Evolutionary conservation across 2,329 filamentous ascomycete species (phyloP), one percentile per base, ranked within the genome.

Genomic region (Talaromyces sp.): DNA sequence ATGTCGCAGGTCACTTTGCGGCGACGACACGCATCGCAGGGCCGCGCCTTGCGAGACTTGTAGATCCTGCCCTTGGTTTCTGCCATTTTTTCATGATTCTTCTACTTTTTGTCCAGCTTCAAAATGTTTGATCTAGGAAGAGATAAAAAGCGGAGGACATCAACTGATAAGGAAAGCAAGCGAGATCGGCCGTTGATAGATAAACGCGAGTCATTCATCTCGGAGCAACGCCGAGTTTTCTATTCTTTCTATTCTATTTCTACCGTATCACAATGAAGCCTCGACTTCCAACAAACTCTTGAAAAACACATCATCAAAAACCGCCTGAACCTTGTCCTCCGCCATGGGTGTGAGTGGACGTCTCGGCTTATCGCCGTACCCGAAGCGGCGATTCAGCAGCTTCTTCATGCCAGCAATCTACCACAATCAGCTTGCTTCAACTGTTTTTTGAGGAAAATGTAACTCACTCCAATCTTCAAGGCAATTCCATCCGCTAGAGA

Each of bases 1-100:
- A 56, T 56, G 26, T 56, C 54, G 54, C 54, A 56, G 19, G 54
- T 56, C 26, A 56, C 54, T 32, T 56, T 56, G 38, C 54, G 54
- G 11, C 54, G 54, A 48, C 54, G 54, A 56, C 54, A 56, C 6
- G 38, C 54, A 29, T 56, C 54, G 24, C 54, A 56, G 41, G 54
- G 54, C 14, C 54, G 17, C 19, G 54, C 7, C 43, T 56, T 56
- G 12, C 54, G 54, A 11, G 54, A 56, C 38, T 56, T 56, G 54
- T 56, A 56, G 38, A 48, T 56, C 12, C 54, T 56, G 38, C 54
- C 54, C n/a, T 56, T 56, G 14, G 19, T 12, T 5, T 35, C 12
- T 54, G 50, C 12, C 17, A 26, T n/a, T 50, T 26, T 11, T 50
- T 24, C n/a, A n/a, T n/a, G n/a, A n/a, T n/a, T 26, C 5, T 7